Evolutionary conservation across 2,329 filamentous ascomycete genomes (phyloP).

Genomic region (Penicillium sp.): DNA sequence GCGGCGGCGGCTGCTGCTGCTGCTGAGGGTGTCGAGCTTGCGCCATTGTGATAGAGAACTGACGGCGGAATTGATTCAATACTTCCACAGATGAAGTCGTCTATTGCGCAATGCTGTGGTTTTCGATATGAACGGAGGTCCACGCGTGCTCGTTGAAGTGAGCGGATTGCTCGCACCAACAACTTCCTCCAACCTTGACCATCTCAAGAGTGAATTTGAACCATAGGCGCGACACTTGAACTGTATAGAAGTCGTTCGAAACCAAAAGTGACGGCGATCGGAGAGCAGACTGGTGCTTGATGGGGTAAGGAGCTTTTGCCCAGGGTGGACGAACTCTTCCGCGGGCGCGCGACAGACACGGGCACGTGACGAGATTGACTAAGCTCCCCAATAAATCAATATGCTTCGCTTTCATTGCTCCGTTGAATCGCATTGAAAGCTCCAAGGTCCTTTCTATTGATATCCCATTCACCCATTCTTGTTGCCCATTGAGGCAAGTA

Average conservation of each 20-base stretch:
- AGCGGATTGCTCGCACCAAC: slow-evolving; percentile 43
- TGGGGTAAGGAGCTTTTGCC: slow-evolving; percentile 22
- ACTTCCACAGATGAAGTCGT: slow-evolving; percentile 10
- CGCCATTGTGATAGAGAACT: slow-evolving; percentile 52
- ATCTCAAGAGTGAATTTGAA: slow-evolving; percentile 35
- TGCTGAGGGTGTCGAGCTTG: slow-evolving; percentile 53
- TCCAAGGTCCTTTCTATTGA: not conserved
- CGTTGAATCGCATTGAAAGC: not conserved
- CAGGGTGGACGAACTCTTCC: slow-evolving; percentile 23
- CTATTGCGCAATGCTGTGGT: slow-evolving; percentile 26
- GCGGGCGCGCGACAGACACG: slow-evolving; percentile 21
- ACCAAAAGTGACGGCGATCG: slow-evolving; percentile 3
- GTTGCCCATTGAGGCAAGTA: slow-evolving; percentile 2
- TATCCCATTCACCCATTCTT: not conserved
- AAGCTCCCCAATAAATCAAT: slow-evolving; percentile 10
- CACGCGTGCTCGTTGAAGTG: slow-evolving; percentile 36
- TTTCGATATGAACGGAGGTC: slow-evolving; percentile 24
- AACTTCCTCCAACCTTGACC: slow-evolving; percentile 37
- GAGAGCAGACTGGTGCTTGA: slow-evolving; percentile 11
- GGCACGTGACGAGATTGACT: slow-evolving; percentile 25
- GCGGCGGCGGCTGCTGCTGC: slow-evolving; percentile 35
- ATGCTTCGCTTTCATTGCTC: slow-evolving; percentile 1
- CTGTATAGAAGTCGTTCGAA: not conserved
- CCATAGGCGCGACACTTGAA: slow-evolving; percentile 20
- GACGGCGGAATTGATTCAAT: slow-evolving; percentile 8